A percentile compares a stretch with the other conserved stretches of the same genome.
Evolutionary conservation across 371 early-diverging fungal genomes (phyloP).

Genomic region (Mucor irregularis): DNA sequence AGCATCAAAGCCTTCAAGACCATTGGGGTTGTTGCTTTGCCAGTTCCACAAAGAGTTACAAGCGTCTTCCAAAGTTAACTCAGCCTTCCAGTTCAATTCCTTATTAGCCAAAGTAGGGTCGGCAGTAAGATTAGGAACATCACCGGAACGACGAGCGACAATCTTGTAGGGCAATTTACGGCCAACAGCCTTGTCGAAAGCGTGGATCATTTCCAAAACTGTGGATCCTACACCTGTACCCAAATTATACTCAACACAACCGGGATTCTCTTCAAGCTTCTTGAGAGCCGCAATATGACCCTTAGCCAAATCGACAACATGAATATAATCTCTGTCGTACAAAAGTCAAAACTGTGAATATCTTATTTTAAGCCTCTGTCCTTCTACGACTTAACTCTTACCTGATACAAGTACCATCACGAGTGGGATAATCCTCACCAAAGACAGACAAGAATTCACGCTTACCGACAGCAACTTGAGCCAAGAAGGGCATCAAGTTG

Average conservation of each 20-base stretch:
- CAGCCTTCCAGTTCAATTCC: constrained; percentile 78
- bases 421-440: constrained; percentile 86
- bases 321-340: constrained; percentile 77
- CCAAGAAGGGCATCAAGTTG: constrained; percentile 88
- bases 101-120: constrained; percentile 69
- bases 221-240: constrained; percentile 87
- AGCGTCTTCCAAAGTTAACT: constrained; percentile 67
- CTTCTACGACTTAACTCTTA: constrained; percentile 14
- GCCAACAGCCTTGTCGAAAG: constrained; percentile 73
- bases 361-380: background rate
- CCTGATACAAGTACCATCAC: constrained; percentile 87
- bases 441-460: constrained; percentile 73
- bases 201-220: constrained; percentile 85
- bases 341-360: background rate
- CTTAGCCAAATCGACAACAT: constrained; percentile 85
- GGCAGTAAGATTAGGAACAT: constrained; percentile 82
- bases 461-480: constrained; percentile 81
- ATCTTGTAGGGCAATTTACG: constrained; percentile 65
- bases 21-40: constrained; percentile 73
- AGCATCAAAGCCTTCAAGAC: constrained; percentile 50
- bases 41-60: constrained; percentile 86
- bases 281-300: constrained; percentile 86
- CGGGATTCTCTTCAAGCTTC: constrained; percentile 55
- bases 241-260: constrained; percentile 79
- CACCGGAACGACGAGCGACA: constrained; percentile 78